These are phyloP conservation scores for Candida nanaspora DNA, from an alignment of 805 yeast species.

Conservation along the genomic window DNA sequence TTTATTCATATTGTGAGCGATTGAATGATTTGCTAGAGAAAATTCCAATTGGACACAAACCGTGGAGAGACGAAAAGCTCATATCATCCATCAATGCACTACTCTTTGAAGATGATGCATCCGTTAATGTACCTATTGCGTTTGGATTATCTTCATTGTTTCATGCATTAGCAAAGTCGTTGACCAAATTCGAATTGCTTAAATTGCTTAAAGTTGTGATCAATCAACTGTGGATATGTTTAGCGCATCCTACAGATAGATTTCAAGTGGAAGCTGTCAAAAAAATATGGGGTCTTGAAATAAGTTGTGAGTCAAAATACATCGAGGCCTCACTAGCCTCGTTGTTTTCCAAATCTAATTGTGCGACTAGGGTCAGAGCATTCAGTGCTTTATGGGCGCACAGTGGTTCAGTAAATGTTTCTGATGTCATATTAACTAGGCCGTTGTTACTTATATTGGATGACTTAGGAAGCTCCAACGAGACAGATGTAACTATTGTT, in stretches of 20 bases:
- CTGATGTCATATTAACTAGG: slow-evolving; percentile 42
- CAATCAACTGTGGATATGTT: slow-evolving; percentile 46
- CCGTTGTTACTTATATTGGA: slow-evolving; percentile 69
- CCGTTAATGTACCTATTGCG: slow-evolving; percentile 22
- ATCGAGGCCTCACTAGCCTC: slow-evolving; percentile 70
- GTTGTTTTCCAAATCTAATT: slow-evolving; percentile 36
- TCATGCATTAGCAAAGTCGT: slow-evolving; percentile 24
- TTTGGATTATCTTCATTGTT: slow-evolving; percentile 39
- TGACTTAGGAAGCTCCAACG: slow-evolving; percentile 39
- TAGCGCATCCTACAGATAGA: slow-evolving; percentile 41
- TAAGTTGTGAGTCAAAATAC: slow-evolving; percentile 41
- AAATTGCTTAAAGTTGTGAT: slow-evolving; percentile 34
- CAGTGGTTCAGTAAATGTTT: slow-evolving; percentile 42
- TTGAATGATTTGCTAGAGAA: slow-evolving; percentile 32
- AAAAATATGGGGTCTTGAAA: slow-evolving; percentile 53
- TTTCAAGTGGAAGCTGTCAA: slow-evolving; percentile 68
- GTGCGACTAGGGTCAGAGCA: slow-evolving; percentile 40
- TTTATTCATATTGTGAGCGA: slow-evolving; percentile 27
- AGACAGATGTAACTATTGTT: slow-evolving; percentile 34
- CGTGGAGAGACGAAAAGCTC: slow-evolving; percentile 24
- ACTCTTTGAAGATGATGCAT: slow-evolving; percentile 3
- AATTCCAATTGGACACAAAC: slow-evolving; percentile 31
- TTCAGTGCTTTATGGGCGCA: slow-evolving; percentile 72
- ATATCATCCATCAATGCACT: slow-evolving; percentile 22
- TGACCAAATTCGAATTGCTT: slow-evolving; percentile 27